Evolutionary conservation across 306 rosid genomes (phyloP), one percentile per base, ranked within the genome.

Genomic region (Glycine soja): DNA sequence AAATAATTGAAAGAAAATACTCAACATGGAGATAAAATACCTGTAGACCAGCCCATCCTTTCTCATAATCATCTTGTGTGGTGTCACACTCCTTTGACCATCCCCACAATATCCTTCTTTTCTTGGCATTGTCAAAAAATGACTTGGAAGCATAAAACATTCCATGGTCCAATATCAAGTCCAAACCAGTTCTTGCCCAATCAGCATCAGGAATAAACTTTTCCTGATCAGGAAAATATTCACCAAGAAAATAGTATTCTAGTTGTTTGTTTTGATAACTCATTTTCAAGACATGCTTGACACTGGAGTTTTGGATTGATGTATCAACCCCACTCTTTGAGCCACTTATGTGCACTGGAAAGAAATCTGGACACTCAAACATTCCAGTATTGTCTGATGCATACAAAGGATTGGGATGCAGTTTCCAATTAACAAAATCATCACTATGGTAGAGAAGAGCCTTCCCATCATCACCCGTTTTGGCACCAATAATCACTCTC

Each of bases 31-130:
- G 19, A 11, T 6, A 80, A 70, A 57, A 16, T 86, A 92, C 95
- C 93, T 90, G 97, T 58, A 92, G 61, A 40, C 97, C 97, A 14
- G 95, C 87, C 97, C 97, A 92, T 70, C 91, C 95, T 87, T 89
- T 90, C 38, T 57, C 56, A 56, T 80, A 80, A 57, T 84, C 93
- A 80, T 88, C 89, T 19, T 77, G 80, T 10, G 19, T 45, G 10
- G 85, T 80, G 61, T 84, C 90, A 30, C 85, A 84, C 73, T 83
- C 89, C 4, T 86, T 80, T 30, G 77, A 86, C 89, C 89, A 86
- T 13, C 79, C 87, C 87, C 91, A 90, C 42, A 90, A 51, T 78
- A 90, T 69, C 68, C 91, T 84, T 67, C 90, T 85, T 24, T 76
- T 87, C 76, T 88, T 90, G 15, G 82, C 74, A 75, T 76, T 2